phyloP scores from a whole-genome alignment of 73 alveolate genomes.

The Symbiodinium natans region DNA sequence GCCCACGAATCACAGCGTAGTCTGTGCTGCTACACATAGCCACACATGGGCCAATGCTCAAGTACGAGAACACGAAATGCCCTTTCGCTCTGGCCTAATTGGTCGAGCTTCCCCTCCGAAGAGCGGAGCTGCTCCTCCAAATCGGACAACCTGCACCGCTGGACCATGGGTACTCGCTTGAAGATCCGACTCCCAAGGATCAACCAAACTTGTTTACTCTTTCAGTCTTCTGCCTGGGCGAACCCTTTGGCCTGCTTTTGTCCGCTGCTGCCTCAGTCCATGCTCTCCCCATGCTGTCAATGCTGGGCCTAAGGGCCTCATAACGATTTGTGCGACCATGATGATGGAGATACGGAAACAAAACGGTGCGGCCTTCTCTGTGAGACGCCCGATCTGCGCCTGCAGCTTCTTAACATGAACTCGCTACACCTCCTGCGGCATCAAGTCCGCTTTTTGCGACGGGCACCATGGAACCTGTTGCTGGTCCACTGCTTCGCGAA shows the following conservation, averaged over 20 bases:
- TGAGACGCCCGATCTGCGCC: slow-evolving; percentile 66
- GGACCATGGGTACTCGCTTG: too few species aligned
- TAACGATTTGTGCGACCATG: background rate
- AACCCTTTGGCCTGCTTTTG: slow-evolving; percentile 10
- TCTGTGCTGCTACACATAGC: too few species aligned
- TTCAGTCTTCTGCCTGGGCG: background rate
- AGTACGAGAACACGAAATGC: too few species aligned
- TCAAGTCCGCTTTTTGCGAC: background rate
- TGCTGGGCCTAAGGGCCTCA: too few species aligned
- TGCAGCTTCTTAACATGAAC: too few species aligned
- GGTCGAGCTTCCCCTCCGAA: slow-evolving; percentile 50
- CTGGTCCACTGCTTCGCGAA: slow-evolving; percentile 78
- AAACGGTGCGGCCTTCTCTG: slow-evolving; percentile 35
- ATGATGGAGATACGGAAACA: background rate
- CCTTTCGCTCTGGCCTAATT: background rate
- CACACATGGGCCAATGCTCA: too few species aligned
- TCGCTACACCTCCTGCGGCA: too few species aligned
- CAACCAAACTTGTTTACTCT: too few species aligned
- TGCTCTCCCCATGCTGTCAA: too few species aligned
- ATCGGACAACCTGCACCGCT: slow-evolving; percentile 25
- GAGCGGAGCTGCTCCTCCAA: slow-evolving; percentile 80
- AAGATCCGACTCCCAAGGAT: too few species aligned
- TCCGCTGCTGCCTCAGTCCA: background rate
- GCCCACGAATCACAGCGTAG: background rate
- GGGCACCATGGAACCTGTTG: slow-evolving; percentile 28